Evolutionary conservation across 129 eudicot species (phyloP).

Genomic region (Escallonia rubra): DNA sequence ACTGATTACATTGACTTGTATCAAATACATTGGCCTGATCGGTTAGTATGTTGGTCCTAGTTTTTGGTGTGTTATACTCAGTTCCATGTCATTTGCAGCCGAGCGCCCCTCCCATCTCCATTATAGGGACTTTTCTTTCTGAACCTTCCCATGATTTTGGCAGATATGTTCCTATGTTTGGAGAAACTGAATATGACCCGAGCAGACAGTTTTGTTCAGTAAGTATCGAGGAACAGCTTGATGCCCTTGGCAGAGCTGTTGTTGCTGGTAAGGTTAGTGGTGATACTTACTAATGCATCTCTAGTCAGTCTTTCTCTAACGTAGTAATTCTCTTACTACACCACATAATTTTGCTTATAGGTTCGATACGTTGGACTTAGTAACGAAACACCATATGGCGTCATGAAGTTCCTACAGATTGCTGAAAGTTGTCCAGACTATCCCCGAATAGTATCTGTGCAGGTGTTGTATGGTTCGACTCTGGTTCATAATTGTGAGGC

Average conservation of each 20-base stretch:
- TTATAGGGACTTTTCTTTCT: background rate
- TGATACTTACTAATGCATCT: conserved; percentile 1
- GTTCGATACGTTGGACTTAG: conserved; percentile 86
- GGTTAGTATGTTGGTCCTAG: conserved; percentile 49
- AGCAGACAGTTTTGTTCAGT: conserved; percentile 39
- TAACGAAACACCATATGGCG: conserved; percentile 95
- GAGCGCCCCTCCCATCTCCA: no score
- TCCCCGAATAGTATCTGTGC: conserved; percentile 76
- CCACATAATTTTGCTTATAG: conserved; percentile 33
- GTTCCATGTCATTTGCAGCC: no score
- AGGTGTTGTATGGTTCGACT: conserved; percentile 41
- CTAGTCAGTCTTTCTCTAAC: conserved; percentile 2
- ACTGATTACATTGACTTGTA: conserved; percentile 88
- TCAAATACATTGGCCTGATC: conserved; percentile 99
- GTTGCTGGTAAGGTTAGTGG: conserved; percentile 88
- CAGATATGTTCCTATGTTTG: conserved; percentile 98
- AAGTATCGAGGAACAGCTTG: conserved; percentile 80
- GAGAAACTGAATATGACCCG: conserved; percentile 85
- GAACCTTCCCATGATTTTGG: background rate
- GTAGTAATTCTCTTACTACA: background rate
- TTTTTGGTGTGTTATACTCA: background rate
- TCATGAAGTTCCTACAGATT: conserved; percentile 84
- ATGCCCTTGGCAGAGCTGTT: conserved; percentile 67
- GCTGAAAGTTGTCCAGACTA: conserved; percentile 31
- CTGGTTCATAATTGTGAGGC: conserved; percentile 16